Percentiles rank a stretch among this genome's conserved stretches.
Conservation (phyloP, 2,329 filamentous ascomycete genomes). For the Aureobasidium musti region DNA sequence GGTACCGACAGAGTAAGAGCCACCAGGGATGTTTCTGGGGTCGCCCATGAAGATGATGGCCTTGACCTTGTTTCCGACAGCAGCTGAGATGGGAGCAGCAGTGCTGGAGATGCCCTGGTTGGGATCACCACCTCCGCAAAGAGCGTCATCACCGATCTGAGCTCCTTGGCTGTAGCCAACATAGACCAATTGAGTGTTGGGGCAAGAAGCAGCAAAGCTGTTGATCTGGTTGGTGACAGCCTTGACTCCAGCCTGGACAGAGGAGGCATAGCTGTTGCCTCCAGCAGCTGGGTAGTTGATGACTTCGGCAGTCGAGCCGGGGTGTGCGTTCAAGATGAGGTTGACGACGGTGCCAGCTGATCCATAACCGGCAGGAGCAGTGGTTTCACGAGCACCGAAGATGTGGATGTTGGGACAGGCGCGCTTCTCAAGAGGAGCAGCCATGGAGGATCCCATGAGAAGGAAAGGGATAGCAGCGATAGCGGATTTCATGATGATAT, state of each 20-base stretch:
- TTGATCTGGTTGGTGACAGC: conserved; percentile 64
- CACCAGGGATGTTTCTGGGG: conserved; percentile 58
- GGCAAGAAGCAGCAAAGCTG: conserved; percentile 58
- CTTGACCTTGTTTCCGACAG: conserved; percentile 40
- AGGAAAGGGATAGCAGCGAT: conserved; percentile 12
- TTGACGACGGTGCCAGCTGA: conserved; percentile 47
- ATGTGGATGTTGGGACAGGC: conserved; percentile 49
- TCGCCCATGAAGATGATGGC: conserved; percentile 42
- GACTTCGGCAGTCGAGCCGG: conserved; percentile 46
- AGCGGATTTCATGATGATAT: conserved; percentile 15
- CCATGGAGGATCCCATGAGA: conserved; percentile 35
- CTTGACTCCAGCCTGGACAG: conserved; percentile 58
- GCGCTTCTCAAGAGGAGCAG: conserved; percentile 44
- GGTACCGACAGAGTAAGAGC: conserved; percentile 63
- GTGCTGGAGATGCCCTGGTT: conserved; percentile 52
- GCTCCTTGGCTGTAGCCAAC: conserved; percentile 66
- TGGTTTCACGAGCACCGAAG: conserved; percentile 50
- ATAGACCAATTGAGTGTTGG: conserved; percentile 59
- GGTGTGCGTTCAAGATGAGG: conserved; percentile 45
- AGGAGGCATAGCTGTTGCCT: conserved; percentile 61
- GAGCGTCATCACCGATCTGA: conserved; percentile 64
- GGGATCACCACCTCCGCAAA: conserved; percentile 59
- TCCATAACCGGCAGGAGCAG: conserved; percentile 46
- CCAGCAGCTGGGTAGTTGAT: conserved; percentile 61
- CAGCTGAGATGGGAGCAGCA: conserved; percentile 43